Evolutionary conservation across 371 early-diverging fungal species (phyloP), one percentile per base, ranked within the genome.

Genomic region (Mycotypha africana): DNA sequence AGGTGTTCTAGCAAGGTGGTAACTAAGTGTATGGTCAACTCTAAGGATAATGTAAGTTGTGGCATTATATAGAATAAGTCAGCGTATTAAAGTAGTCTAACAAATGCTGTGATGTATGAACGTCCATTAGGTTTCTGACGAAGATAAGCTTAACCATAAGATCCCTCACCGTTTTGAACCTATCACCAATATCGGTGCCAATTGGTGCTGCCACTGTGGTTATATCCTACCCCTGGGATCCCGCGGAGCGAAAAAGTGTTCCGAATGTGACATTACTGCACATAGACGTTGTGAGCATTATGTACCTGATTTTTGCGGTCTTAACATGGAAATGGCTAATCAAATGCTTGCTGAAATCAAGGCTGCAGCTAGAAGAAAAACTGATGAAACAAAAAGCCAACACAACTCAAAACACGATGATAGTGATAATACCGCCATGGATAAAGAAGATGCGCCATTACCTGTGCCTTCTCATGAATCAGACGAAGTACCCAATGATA

Each of bases 151-250:
- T 14, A 82, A 83, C 20, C 95, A 97, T 67, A 84, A 88, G 34
- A 95, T 97, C 55, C 93, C 93, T 20, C 99, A 99, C 75, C 82
- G 91, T 20, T 94, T 92, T 58, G 86, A 89, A 52, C 76, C 70
- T 16, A 64, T 83, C 12, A 84, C 86, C 34, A 86, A 80, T 40
- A 72, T 89, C 45, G 84, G 82, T 17, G 86, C 92, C 20, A 81
- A 84, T 57, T 98, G 96, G 93, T 99, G 99, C 70, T 85, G 86
- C 57, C 98, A 99, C 67, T 99, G 99, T 76, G 98, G 98, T 24
- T 84, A 84, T 38, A 86, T 93, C 79, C 80, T 99, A 17, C 81
- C 94, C 3, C 64, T 96, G 5, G 91, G 93, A 12, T 79, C 82
- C 14, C 76, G 78, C 36, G 78, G 80, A 0, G 65, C 78, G 25